Conservation (phyloP, 306 rosid species). For the Rosa multiflora region DNA sequence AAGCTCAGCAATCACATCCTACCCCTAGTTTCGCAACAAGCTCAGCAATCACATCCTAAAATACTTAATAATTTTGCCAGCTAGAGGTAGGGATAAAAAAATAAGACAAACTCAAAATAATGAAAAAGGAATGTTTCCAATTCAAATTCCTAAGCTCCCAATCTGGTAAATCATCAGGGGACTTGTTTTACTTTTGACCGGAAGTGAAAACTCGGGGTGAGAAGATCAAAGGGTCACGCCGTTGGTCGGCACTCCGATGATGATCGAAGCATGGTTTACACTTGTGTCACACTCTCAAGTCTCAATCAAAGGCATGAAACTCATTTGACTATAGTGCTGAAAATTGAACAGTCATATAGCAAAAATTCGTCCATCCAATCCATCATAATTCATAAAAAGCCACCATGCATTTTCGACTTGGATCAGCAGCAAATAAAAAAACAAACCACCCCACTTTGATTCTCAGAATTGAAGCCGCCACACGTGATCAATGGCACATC, state of each 20-base stretch:
- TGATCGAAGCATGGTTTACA: background rate
- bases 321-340: background rate
- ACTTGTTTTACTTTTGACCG: background rate
- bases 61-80: no score
- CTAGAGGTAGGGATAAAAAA: no score
- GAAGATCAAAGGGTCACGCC: background rate
- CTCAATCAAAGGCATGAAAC: background rate
- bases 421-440: background rate
- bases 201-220: background rate
- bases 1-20: no score
- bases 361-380: no score
- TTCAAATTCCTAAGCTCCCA: no score
- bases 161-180: no score
- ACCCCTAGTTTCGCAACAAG: no score
- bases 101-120: no score
- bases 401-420: background rate
- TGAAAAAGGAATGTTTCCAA: no score
- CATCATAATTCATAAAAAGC: background rate
- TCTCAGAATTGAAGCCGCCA: background rate
- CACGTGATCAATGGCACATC: constrained; percentile 4
- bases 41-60: no score
- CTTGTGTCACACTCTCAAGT: background rate
- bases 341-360: background rate
- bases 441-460: background rate
- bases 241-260: background rate